Conservation (phyloP, 306 rosid genomes). For the Psophocarpus tetragonolobus region DNA sequence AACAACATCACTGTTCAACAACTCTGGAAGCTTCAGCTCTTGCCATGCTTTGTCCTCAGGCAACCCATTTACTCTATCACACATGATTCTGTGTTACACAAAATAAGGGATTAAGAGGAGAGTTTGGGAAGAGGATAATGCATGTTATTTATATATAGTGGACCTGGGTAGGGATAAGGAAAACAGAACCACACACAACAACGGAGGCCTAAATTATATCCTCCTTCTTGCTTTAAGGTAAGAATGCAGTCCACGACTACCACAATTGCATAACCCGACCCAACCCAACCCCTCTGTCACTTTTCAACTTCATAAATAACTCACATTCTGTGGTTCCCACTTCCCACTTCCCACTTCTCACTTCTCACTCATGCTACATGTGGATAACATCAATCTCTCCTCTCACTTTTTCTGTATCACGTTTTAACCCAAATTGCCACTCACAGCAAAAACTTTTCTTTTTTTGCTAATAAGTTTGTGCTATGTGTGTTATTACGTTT, state of each 20-base stretch:
- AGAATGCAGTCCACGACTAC: slow-evolving; percentile 76
- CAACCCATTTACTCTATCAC: slow-evolving; percentile 58
- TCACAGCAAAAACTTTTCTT: no score
- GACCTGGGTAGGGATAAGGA: slow-evolving; percentile 72
- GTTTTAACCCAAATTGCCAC: no score
- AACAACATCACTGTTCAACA: slow-evolving; percentile 57
- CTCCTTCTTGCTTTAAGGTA: slow-evolving; percentile 53
- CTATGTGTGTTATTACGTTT: not conserved
- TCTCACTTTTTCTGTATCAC: no score
- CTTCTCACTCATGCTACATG: slow-evolving; percentile 37
- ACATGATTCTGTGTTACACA: slow-evolving; percentile 52
- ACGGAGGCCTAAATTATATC: slow-evolving; percentile 54
- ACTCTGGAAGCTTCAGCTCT: slow-evolving; percentile 78
- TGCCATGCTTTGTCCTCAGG: slow-evolving; percentile 57
- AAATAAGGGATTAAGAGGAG: slow-evolving; percentile 32
- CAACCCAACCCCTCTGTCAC: slow-evolving; percentile 30
- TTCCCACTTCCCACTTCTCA: no score
- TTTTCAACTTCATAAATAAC: slow-evolving; percentile 39
- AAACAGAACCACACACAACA: slow-evolving; percentile 96
- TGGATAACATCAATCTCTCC: no score
- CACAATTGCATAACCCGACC: slow-evolving; percentile 43
- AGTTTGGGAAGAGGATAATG: slow-evolving; percentile 52
- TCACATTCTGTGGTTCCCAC: slow-evolving; percentile 55
- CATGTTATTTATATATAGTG: slow-evolving; percentile 44
- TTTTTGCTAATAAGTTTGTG: no score